A percentile compares a stretch with the other conserved stretches of the same genome.
phyloP scores from a whole-genome alignment of 495 filamentous ascomycete species.

The Peziza echinospora region DNA sequence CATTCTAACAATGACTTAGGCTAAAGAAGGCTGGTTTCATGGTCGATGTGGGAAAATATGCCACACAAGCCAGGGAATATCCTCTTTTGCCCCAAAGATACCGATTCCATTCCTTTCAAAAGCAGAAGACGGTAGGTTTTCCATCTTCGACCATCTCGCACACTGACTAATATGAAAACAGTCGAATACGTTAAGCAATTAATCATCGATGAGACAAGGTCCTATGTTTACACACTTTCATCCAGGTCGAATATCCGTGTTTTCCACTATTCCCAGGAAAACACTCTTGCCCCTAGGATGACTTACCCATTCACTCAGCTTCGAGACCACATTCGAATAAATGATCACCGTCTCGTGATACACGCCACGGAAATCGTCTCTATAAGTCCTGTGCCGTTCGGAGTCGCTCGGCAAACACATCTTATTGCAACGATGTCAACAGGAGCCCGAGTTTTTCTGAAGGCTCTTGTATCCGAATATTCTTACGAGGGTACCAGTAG shows the following conservation, averaged over 20 bases:
- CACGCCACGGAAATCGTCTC: slow-evolving; percentile 50
- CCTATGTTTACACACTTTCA: slow-evolving; percentile 76
- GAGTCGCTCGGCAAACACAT: slow-evolving; percentile 63
- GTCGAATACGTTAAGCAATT: slow-evolving; percentile 49
- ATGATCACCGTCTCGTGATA: slow-evolving; percentile 42
- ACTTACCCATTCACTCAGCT: slow-evolving; percentile 32
- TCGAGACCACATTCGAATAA: slow-evolving; percentile 58
- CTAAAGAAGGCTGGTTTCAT: slow-evolving; percentile 83
- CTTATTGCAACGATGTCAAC: slow-evolving; percentile 78
- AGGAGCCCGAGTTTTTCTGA: slow-evolving; percentile 78
- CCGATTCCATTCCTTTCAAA: slow-evolving; percentile 12
- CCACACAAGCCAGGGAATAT: slow-evolving; percentile 58
- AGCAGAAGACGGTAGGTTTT: slow-evolving; percentile 15
- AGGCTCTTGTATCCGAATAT: slow-evolving; percentile 53
- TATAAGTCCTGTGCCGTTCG: slow-evolving; percentile 59
- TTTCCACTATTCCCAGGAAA: slow-evolving; percentile 49
- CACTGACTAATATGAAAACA: slow-evolving; percentile 5
- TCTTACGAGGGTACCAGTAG: slow-evolving; percentile 55
- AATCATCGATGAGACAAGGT: slow-evolving; percentile 68
- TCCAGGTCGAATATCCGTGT: slow-evolving; percentile 63
- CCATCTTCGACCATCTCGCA: background rate
- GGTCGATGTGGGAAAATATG: slow-evolving; percentile 61
- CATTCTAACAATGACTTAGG: too few species aligned
- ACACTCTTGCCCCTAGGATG: slow-evolving; percentile 32
- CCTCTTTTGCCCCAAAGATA: slow-evolving; percentile 37